These are phyloP conservation scores for Annulohypoxylon truncatum DNA, from an alignment of 2,329 filamentous ascomycete genomes.

Conservation along the genomic window DNA sequence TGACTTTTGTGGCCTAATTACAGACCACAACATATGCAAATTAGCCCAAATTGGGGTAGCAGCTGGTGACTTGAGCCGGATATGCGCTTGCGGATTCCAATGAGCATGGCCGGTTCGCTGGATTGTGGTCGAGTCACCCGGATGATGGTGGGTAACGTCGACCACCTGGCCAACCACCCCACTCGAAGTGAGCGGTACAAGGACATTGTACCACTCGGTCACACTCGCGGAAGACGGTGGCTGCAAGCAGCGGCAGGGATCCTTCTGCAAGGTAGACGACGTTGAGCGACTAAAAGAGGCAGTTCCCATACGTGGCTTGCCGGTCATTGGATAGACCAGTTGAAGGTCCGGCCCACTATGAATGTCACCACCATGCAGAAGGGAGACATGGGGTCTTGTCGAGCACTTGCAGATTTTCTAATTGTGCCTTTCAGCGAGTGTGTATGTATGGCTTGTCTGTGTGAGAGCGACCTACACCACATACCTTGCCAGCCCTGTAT, in stretches of 20 bases:
- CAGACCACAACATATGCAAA: conserved; percentile 49
- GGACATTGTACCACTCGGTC: conserved; percentile 49
- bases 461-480: neutral
- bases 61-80: conserved; percentile 46
- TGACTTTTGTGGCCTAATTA: conserved; percentile 50
- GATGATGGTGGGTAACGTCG: conserved; percentile 41
- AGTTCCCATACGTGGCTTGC: conserved; percentile 50
- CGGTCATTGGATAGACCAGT: conserved; percentile 49
- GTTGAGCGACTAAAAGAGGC: conserved; percentile 46
- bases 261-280: conserved; percentile 35
- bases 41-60: conserved; percentile 48
- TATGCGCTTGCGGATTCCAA: conserved; percentile 63
- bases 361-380: conserved; percentile 40
- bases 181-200: conserved; percentile 48
- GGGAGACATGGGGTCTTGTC: conserved; percentile 34
- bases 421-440: conserved; percentile 25
- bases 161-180: conserved; percentile 48
- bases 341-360: conserved; percentile 42
- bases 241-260: conserved; percentile 48
- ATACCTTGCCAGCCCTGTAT: conserved; percentile 46
- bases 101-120: conserved; percentile 52
- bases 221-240: conserved; percentile 49
- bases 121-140: conserved; percentile 46
- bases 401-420: conserved; percentile 44
- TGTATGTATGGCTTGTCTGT: neutral